These are phyloP conservation scores for Ustilago xerochloae DNA, from an alignment of 1,284 basidiomycete species.

Conservation along the genomic window DNA sequence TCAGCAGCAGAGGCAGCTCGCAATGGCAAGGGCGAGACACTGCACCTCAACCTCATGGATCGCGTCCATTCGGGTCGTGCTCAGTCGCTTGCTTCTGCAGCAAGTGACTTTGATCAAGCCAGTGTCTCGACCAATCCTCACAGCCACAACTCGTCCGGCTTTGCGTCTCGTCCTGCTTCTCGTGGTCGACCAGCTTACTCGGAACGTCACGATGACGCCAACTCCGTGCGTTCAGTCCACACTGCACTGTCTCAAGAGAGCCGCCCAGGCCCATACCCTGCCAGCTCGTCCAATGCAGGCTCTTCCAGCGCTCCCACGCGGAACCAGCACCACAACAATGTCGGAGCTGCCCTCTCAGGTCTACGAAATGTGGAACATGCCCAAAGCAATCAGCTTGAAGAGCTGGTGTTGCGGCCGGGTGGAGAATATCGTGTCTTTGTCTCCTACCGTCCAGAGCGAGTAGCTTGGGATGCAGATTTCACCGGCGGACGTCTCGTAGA, in stretches of 20 bases:
- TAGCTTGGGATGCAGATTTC: slow-evolving; percentile 56
- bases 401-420: slow-evolving; percentile 71
- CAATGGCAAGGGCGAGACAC: slow-evolving; percentile 15
- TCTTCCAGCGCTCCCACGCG: slow-evolving; percentile 30
- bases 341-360: slow-evolving; percentile 34
- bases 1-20: slow-evolving; percentile 30
- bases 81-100: slow-evolving; percentile 32
- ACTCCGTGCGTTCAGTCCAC: slow-evolving; percentile 42
- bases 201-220: slow-evolving; percentile 35
- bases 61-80: slow-evolving; percentile 33
- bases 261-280: slow-evolving; percentile 46
- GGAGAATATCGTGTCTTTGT: slow-evolving; percentile 71
- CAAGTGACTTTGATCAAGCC: slow-evolving; percentile 37
- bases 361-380: slow-evolving; percentile 62
- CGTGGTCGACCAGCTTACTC: slow-evolving; percentile 23
- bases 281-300: slow-evolving; percentile 48
- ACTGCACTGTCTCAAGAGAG: slow-evolving; percentile 60
- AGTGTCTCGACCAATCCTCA: slow-evolving; percentile 45
- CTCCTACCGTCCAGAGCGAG: slow-evolving; percentile 69
- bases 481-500: slow-evolving; percentile 69
- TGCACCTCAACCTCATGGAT: slow-evolving; percentile 44
- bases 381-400: slow-evolving; percentile 70
- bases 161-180: slow-evolving; percentile 32
- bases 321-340: slow-evolving; percentile 22
- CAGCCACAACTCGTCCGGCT: slow-evolving; percentile 43